Percentiles rank a stretch among this genome's conserved stretches.
Conservation (phyloP, 768 basidiomycete genomes). For the Lactarius vividus region DNA sequence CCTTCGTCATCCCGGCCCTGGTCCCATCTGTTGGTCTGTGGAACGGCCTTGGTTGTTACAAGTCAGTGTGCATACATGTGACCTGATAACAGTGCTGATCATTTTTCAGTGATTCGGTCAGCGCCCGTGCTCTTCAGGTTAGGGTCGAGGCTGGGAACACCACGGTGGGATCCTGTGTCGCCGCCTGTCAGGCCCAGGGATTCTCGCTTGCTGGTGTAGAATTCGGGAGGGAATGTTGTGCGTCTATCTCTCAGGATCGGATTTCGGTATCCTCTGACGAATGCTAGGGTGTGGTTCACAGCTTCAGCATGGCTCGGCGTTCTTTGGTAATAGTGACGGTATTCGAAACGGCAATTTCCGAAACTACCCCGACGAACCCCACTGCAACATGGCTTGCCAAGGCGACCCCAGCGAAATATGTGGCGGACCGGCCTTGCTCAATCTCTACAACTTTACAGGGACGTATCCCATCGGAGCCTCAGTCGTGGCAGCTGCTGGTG, state of each 20-base stretch:
- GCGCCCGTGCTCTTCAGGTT: constrained; percentile 36
- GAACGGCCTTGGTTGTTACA: constrained; percentile 72
- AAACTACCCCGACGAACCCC: not conserved
- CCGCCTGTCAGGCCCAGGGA: constrained; percentile 64
- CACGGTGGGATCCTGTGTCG: constrained; percentile 60
- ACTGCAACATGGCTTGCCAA: constrained; percentile 15
- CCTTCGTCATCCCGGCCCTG: constrained; percentile 42
- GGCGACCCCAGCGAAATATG: constrained; percentile 12
- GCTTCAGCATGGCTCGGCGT: constrained; percentile 1
- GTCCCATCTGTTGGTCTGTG: constrained; percentile 58
- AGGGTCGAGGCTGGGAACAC: constrained; percentile 47
- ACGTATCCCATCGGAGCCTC: not conserved
- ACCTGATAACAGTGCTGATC: not conserved
- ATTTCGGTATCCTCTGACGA: not conserved
- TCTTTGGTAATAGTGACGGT: not conserved
- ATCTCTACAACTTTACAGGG: constrained; percentile 14
- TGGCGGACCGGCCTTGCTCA: constrained; percentile 2
- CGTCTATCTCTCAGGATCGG: not conserved
- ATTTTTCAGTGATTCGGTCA: constrained; percentile 34
- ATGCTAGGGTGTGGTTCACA: not conserved
- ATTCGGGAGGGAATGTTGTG: constrained; percentile 6
- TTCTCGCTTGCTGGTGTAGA: constrained; percentile 64
- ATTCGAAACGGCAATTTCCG: not conserved
- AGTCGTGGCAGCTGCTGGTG: not conserved
- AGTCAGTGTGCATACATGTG: constrained; percentile 37